phyloP scores from a whole-genome alignment of 768 basidiomycete genomes.

The Cubamyces sp. region DNA sequence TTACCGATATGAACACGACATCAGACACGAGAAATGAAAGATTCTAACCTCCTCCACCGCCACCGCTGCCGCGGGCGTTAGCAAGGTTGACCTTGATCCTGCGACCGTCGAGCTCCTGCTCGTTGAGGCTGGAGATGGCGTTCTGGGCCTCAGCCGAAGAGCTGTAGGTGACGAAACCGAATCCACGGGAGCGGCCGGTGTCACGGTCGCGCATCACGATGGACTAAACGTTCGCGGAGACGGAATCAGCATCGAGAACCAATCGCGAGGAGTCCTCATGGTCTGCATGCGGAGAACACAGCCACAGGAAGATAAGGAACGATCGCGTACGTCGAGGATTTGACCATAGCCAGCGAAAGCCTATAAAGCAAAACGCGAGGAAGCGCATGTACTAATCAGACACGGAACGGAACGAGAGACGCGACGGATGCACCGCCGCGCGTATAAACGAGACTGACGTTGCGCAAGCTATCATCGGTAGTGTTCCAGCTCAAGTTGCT shows the following conservation, averaged over 20 bases:
- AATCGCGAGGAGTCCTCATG: constrained; percentile 13
- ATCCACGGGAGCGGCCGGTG: constrained; percentile 95
- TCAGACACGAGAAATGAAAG: neutral
- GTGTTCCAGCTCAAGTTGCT: constrained; percentile 97
- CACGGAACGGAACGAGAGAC: constrained; percentile 38
- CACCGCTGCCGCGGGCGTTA: constrained; percentile 65
- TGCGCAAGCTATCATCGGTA: constrained; percentile 87
- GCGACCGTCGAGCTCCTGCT: constrained; percentile 92
- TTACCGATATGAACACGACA: neutral
- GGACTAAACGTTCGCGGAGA: constrained; percentile 56
- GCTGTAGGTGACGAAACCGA: constrained; percentile 90
- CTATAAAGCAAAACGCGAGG: constrained; percentile 50
- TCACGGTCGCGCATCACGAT: constrained; percentile 99
- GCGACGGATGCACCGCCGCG: constrained; percentile 23
- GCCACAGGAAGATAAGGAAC: constrained; percentile 27
- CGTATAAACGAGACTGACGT: constrained; percentile 71
- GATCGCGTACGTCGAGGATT: constrained; percentile 83
- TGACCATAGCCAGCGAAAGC: constrained; percentile 83
- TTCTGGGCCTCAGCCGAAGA: constrained; percentile 66
- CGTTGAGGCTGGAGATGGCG: constrained; percentile 80
- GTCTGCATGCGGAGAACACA: constrained; percentile 14
- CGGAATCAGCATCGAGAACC: constrained; percentile 36
- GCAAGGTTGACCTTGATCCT: constrained; percentile 87
- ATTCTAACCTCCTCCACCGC: constrained; percentile 45
- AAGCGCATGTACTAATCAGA: constrained; percentile 52